Base-by-base conservation (phyloP, 108 stramenopile species). In the Pseudonitzschia multistriata region DNA sequence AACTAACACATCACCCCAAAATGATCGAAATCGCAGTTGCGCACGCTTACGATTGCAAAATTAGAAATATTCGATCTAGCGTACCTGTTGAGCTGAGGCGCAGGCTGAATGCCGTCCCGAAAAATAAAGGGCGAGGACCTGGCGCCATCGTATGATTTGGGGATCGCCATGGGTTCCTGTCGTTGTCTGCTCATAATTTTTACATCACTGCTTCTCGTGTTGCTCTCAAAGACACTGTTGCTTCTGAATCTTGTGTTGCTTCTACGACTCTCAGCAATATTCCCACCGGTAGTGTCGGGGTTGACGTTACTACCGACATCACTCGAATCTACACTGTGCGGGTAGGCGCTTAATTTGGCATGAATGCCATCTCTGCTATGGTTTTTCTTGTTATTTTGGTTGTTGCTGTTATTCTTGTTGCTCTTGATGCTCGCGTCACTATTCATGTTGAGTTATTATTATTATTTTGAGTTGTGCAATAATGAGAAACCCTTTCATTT, bases 221-320 rank as follows among this genome's bases (percentile, higher is more conserved):
- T 7, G 15, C 13, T 49, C 49, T 49, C 49, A 49, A 49, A 49
- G 49, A 49, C 49, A 17, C 49, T 49, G 49, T 49, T 49, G 49
- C 49, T 49, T 17, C 49, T 7, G 19, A 17, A 17, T 49, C 49
- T 7, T 21, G 13, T 7, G 4, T 49, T 49, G n/a, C 4, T 49
- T 17, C n/a, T 21, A 17, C 19, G 13, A 17, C 15, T 49, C 4
- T 17, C 4, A 17, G 4, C 4, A 21, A 17, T 49, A 4, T 49
- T 21, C 13, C 17, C 13, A 49, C 17, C 49, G 19, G 5, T 49
- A 17, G 15, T 49, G 6, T 49, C 17, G n/a, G 7, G 3, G 49
- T 21, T 49, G 19, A 17, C 4, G 49, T 21, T 49, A 17, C 17
- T 49, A 21, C 19, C 17, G 6, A 6, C 17, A 17, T 17, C 17